Base-by-base conservation (phyloP, 345 rosid species). In the Dovyalis caffra region DNA sequence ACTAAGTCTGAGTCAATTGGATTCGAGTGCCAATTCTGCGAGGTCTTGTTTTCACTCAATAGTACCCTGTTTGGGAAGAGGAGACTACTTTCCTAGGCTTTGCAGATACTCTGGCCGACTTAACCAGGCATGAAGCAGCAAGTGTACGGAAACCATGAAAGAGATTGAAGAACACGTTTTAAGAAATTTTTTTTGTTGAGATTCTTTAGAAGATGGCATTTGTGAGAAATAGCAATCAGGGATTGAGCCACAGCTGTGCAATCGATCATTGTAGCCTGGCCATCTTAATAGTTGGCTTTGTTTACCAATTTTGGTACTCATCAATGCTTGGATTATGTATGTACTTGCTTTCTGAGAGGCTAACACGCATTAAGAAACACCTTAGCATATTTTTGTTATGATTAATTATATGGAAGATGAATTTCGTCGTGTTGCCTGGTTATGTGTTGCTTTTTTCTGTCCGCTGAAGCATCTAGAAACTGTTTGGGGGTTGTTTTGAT, bases 31-130 rank as follows among this genome's bases (percentile, higher is more conserved):
- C 40, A 33, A 10, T 0, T 72, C 45, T 29, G 14, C 28, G 26
- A 31, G 8, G 37, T 53, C 31, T 64, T 83, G 75, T 77, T 21
- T n/a, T 63, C 71, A 72, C 28, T 34, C 28, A 29, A 23, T 18
- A 61, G 60, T 26, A 26, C 64, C 32, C 16, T n/a, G 64, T 21
- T 0, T 20, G 8, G 37, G 18, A 33, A n/a, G 4, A 34, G n/a
- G 18, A 49, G 23, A 33, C 18, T 49, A 31, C 23, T 60, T 58
- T 57, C 61, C 51, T 60, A 8, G 45, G 12, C 34, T 21, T n/a
- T 70, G 64, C 65, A 14, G 33, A 70, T 23, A 35, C 25, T 8
- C n/a, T 62, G 40, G 74, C 74, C 37, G 35, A 37, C 66, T 57
- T 18, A 2, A 70, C 26, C 14, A 21, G 25, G 32, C 62, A 49